Evolutionary conservation across 768 basidiomycete genomes (phyloP), one percentile per base, ranked within the genome.

Genomic region (Daedaleopsis sinensis): DNA sequence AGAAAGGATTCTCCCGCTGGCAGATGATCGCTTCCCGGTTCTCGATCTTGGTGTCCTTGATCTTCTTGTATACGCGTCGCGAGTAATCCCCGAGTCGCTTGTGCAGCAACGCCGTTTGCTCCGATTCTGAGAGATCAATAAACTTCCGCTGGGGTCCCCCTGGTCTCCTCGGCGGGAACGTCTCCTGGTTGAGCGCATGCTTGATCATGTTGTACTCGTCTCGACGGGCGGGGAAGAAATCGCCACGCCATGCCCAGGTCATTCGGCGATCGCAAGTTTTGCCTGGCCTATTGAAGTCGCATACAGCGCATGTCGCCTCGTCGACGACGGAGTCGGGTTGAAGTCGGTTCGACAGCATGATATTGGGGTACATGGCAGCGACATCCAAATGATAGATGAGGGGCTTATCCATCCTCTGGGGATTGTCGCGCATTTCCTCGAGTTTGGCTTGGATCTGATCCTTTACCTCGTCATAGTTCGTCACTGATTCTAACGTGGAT

Each of bases 281-380:
- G 21, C 93, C 94, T 0, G 97, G 96, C 10, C 96, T 86, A 69
- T 99, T 99, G 74, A 90, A 98, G 76, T 99, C 97, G 77, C 97
- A 99, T 1, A 98, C 95, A 1, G 97, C 97, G 70, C 97, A 99
- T 18, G 89, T 90, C 19, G 96, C 87, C 73, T 98, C 97, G 69
- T 96, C 94, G 11, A 98, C 90, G 78, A 98, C 91, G 1, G 97
- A 97, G 76, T 99, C 97, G 2, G 97, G 97, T 68, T 99, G 97
- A 2, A 99, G 82, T 37, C 97, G 93, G 72, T 99, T 99, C 18
- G 96, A 98, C 80, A 99, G 89, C 97, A 99, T 99, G 85, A 99
- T 98, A 75, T 98, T 99, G 58, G 97, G 97, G 73, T 99, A 98
- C 97, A 99, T 99, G 64, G 97, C 97, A 2, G 97, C 97, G 64